Base-by-base conservation (phyloP, 164 flowering plant species). In the Malania oleifera region DNA sequence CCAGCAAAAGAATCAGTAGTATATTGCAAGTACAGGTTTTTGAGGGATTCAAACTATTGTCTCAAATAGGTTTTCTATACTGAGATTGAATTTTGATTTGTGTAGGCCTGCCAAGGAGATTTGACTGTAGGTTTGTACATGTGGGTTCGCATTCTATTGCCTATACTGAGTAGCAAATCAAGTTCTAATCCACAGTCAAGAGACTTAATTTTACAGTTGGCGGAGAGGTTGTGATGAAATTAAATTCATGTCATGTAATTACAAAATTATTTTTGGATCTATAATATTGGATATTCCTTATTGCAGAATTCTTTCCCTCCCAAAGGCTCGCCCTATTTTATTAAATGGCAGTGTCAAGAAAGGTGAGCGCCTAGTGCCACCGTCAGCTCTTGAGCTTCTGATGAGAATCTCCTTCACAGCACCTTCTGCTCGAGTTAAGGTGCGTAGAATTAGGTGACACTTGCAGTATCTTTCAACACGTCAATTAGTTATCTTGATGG, bases 181-280 rank as follows among this genome's bases (percentile, higher is more conserved):
- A 19, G 51, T 12, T n/a, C n/a, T n/a, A 47, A 47, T 24, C 51
- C 51, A 18, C 51, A 47, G 26, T 47, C 51, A 9, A 47, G 51
- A 24, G 51, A 47, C 18, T 9, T 47, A 15, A 18, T 47, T 6
- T 47, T 47, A 18, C 51, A 47, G 26, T 7, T 47, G 13, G 51
- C 13, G 23, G 51, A 47, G 13, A 47, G 51, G 51, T 47, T 12
- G 4, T 19, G 23, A 19, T 2, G 26, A 15, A 47, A 44, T n/a
- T n/a, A n/a, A 14, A 14, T 14, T 44, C 7, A 17, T 5, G 15
- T 44, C 13, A 17, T 44, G 13, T 44, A 44, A 44, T 15, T 15
- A 14, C n/a, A 5, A 5, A 5, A 15, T 5, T 15, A 5, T 19
- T 14, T 44, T 5, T 44, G n/a, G 5, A 31, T 31, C 6, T 31